phyloP scores from a whole-genome alignment of 345 rosid genomes.

The Salix exigua region DNA sequence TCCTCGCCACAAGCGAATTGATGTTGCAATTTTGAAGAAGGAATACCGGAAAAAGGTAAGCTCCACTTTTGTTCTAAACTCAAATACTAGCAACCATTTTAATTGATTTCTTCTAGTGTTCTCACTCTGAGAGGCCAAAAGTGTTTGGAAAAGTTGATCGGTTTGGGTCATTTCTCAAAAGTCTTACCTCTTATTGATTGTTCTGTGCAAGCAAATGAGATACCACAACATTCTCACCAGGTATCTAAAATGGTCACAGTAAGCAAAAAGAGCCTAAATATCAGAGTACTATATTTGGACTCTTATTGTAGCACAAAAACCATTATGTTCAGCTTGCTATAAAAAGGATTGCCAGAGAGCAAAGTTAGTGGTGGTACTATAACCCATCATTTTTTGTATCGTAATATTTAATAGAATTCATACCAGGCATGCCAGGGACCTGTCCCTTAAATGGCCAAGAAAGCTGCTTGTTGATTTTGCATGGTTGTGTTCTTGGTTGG shows the following conservation, averaged over 20 bases:
- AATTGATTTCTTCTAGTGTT: neutral
- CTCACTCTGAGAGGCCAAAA: neutral
- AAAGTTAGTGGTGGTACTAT: neutral
- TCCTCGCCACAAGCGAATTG: constrained; percentile 65
- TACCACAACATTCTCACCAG: neutral
- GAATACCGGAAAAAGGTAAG: constrained; percentile 88
- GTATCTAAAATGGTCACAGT: neutral
- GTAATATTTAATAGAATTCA: neutral
- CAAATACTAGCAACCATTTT: neutral
- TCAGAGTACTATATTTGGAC: neutral
- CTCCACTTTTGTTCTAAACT: neutral
- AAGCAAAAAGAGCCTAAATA: neutral
- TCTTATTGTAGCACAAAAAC: neutral
- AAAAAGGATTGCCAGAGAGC: neutral
- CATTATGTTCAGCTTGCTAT: neutral
- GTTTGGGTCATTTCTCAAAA: neutral
- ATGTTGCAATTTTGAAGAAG: constrained; percentile 56
- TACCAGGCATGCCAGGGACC: neutral
- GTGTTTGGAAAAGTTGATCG: neutral
- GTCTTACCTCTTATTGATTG: neutral
- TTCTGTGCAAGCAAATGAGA: neutral
- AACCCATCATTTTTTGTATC: neutral
- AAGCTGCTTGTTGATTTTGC: neutral
- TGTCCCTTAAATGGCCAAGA: neutral
- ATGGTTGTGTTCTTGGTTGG: neutral